Evolutionary conservation across 257 asterid species (phyloP), one percentile per base, ranked within the genome.

Genomic region (Solanum ahanhuiri): DNA sequence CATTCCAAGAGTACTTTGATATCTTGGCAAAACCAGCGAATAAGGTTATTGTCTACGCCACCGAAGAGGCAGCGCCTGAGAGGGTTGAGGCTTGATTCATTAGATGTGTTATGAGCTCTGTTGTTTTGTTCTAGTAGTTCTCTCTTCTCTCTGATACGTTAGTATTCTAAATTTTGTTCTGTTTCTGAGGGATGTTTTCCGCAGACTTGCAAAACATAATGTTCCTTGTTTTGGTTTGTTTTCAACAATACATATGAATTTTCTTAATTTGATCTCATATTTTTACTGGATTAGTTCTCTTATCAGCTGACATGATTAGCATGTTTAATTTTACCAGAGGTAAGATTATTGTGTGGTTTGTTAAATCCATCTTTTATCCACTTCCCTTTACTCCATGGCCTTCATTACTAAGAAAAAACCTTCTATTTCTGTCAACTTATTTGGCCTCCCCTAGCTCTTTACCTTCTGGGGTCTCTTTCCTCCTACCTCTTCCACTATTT

Each of bases 1-100:
- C 87, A 20, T 85, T 85, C 69, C 83, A 85, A 76, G 83, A 71
- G 51, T 85, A 70, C 71, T 45, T 39, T 31, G 83, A 85, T 70
- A 3, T 85, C 71, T 48, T 85, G 72, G 83, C 71, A 23, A 70
- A 31, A 6, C 87, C 87, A 12, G 48, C 71, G 0, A 11, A 48
- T 22, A 85, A 85, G 70, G 64, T 67, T 85, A 37, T 85, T 79
- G 84, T 79, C 41, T 17, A 48, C 8, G 3, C 72, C 60, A 2
- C 81, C 2, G 87, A 85, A 43, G 87, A 85, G 71, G 48, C 86
- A 28, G 64, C 23, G 0, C 71, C 83, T 33, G 87, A 85, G 63
- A 71, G 81, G 48, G 70, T 48, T 9, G 83, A 85, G 18, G 83
- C 83, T 17, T 85, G 81, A 45, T 17, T 79, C 25, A 43, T 79